Evolutionary conservation across 805 yeast genomes (phyloP).

Genomic region (Candida takata): DNA sequence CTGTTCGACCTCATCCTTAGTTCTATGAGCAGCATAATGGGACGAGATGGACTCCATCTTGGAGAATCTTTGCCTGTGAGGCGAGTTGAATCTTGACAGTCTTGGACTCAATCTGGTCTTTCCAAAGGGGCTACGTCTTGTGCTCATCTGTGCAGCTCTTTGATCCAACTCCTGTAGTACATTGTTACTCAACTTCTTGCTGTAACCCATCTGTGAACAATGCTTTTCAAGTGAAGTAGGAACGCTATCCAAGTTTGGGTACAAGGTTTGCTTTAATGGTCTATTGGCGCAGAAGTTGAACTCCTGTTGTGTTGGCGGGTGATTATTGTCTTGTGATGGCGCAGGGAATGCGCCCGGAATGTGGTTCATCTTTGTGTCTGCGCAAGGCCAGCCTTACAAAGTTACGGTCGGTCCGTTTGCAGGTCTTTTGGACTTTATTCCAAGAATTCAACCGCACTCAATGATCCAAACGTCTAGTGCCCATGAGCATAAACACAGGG

Average conservation of each 20-base stretch:
- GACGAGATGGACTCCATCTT: constrained; percentile 28
- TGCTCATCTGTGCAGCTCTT: constrained; percentile 23
- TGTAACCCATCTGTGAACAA: constrained; percentile 23
- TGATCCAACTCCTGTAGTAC: constrained; percentile 29
- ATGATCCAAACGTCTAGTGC: no score
- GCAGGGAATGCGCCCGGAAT: constrained; percentile 11
- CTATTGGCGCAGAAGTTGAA: constrained; percentile 1
- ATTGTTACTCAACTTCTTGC: constrained; percentile 27
- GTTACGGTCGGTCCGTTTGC: no score
- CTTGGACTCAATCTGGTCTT: constrained; percentile 16
- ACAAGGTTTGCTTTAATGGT: constrained; percentile 6
- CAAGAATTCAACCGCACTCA: no score
- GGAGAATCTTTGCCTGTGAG: constrained; percentile 22
- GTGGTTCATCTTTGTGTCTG: constrained; percentile 2
- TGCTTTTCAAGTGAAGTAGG: constrained; percentile 9
- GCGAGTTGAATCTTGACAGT: constrained; percentile 17
- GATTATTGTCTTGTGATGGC: neutral
- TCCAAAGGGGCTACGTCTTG: constrained; percentile 9
- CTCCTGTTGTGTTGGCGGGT: constrained; percentile 1
- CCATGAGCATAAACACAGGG: no score
- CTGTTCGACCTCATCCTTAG: constrained; percentile 14
- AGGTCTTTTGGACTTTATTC: no score
- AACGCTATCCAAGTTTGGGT: constrained; percentile 18
- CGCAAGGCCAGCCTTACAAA: no score
- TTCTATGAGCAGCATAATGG: constrained; percentile 25